Percentiles rank a stretch among this genome's conserved stretches.
Evolutionary conservation across 2,329 filamentous ascomycete genomes (phyloP).

Genomic region (Claviceps maximensis): DNA sequence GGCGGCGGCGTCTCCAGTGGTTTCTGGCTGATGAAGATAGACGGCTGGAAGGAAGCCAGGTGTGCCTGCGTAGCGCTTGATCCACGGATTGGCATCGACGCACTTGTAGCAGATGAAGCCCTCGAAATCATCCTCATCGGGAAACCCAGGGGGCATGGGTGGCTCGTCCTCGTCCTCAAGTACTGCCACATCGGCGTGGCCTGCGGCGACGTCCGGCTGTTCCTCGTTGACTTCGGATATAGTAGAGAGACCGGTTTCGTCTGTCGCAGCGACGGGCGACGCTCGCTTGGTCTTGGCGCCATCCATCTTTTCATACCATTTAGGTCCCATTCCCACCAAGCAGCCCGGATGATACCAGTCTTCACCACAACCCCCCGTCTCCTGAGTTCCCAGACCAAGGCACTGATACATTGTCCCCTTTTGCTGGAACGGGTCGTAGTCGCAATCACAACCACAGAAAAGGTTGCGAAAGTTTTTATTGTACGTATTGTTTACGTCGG

Average conservation of each 20-base stretch:
- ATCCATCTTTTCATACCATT: constrained; percentile 50
- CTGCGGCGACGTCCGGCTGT: constrained; percentile 11
- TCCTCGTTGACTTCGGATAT: constrained; percentile 37
- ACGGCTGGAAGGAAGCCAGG: constrained; percentile 68
- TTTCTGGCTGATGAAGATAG: constrained; percentile 25
- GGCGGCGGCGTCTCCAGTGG: background rate
- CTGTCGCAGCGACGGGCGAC: constrained; percentile 3
- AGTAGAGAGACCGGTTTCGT: constrained; percentile 25
- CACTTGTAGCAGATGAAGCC: constrained; percentile 92
- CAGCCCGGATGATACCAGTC: constrained; percentile 98
- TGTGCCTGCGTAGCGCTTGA: constrained; percentile 73
- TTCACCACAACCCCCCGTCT: constrained; percentile 83
- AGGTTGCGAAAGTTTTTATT: constrained; percentile 90
- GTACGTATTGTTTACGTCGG: constrained; percentile 67
- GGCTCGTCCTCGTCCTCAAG: constrained; percentile 43
- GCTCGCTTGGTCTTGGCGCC: constrained; percentile 23
- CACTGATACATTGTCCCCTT: constrained; percentile 99
- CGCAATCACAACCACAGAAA: constrained; percentile 80
- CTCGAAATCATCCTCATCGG: constrained; percentile 78
- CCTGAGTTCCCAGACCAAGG: constrained; percentile 64
- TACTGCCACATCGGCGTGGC: constrained; percentile 15
- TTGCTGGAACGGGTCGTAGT: constrained; percentile 79
- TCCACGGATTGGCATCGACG: constrained; percentile 76
- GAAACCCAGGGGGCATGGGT: constrained; percentile 74
- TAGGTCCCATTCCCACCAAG: constrained; percentile 64